Conservation (phyloP, 441 rosid species). For the Lagerstroemia fauriei region DNA sequence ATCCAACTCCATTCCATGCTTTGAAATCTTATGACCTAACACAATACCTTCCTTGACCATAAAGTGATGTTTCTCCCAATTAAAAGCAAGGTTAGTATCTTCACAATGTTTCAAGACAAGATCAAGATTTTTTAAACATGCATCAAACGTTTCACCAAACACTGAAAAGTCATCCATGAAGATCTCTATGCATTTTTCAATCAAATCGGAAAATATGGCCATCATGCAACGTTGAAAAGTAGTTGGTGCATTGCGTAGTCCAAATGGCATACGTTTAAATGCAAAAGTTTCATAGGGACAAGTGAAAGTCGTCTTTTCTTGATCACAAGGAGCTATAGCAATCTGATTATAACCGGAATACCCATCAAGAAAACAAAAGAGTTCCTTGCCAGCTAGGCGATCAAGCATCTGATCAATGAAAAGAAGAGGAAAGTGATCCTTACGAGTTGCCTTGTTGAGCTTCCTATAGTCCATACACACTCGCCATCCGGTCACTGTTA, state of each 20-base stretch:
- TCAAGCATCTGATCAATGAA: not conserved
- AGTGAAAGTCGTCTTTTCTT: too few species aligned
- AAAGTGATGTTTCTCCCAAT: too few species aligned
- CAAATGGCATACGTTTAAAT: too few species aligned
- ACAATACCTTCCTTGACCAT: not conserved
- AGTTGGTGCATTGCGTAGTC: not conserved
- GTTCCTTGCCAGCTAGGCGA: not conserved
- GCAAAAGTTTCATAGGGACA: not conserved
- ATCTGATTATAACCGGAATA: too few species aligned
- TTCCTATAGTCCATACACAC: constrained; percentile 4
- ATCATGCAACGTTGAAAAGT: too few species aligned
- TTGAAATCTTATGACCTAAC: too few species aligned
- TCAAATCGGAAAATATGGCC: too few species aligned
- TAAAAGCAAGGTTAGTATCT: too few species aligned
- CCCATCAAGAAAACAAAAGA: too few species aligned
- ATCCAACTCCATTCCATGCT: too few species aligned
- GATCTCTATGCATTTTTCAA: not conserved
- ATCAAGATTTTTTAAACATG: not conserved
- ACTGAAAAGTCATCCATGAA: not conserved
- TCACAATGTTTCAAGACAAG: too few species aligned
- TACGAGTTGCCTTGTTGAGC: constrained; percentile 2
- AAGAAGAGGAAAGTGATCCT: not conserved
- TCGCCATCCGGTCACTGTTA: not conserved
- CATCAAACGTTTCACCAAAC: not conserved
- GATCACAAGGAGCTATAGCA: too few species aligned